Conservation (phyloP, 441 rosid genomes). For the Populus hybrid region DNA sequence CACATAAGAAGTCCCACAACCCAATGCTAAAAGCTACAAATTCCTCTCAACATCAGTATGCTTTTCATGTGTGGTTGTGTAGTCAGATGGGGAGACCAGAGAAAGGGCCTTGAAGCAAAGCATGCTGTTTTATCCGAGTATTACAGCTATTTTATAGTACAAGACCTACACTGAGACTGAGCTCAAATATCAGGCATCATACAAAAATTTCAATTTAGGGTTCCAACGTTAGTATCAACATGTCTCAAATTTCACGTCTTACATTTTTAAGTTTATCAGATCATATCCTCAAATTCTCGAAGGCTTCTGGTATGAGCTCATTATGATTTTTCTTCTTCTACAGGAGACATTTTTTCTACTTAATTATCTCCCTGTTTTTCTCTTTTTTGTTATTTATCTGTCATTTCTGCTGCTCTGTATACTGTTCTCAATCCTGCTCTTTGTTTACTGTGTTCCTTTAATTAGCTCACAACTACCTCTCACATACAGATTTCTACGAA, state of each 20-base stretch:
- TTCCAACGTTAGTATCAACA: too few species aligned
- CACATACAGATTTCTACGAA: neutral
- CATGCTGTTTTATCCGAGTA: too few species aligned
- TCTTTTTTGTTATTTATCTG: neutral
- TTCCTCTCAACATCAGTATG: neutral
- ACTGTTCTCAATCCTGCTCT: neutral
- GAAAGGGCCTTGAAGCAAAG: too few species aligned
- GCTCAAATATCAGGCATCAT: too few species aligned
- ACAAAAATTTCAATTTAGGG: too few species aligned
- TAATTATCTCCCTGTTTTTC: neutral
- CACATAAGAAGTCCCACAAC: neutral
- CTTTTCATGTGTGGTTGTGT: neutral
- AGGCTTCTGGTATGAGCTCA: neutral
- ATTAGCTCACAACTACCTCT: neutral
- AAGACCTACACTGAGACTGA: too few species aligned
- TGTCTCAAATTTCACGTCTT: too few species aligned
- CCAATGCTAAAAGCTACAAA: conserved; percentile 1
- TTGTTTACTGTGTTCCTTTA: neutral
- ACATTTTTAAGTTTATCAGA: too few species aligned
- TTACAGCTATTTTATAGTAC: too few species aligned
- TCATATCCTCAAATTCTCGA: too few species aligned
- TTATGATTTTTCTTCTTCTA: neutral
- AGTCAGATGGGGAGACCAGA: too few species aligned
- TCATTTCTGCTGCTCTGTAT: neutral
- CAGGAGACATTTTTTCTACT: neutral